Evolutionary conservation across 805 yeast genomes (phyloP).

Genomic region (Candida multigemmis): DNA sequence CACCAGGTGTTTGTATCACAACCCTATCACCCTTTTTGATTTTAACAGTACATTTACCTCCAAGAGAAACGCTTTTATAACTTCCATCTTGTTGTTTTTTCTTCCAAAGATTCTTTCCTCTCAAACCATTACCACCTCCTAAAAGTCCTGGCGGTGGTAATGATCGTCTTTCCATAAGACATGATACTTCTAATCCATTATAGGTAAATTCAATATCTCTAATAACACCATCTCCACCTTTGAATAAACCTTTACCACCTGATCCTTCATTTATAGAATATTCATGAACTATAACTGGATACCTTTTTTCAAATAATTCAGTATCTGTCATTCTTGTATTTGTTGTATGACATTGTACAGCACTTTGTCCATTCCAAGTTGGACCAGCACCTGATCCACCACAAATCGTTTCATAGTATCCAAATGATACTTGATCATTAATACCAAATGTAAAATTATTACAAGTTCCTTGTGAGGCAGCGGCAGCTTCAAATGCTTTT

Average conservation of each 20-base stretch:
- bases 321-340: constrained; percentile 90
- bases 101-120: constrained; percentile 47
- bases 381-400: constrained; percentile 95
- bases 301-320: constrained; percentile 80
- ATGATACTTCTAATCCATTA: constrained; percentile 51
- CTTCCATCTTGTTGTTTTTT: constrained; percentile 8
- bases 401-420: constrained; percentile 90
- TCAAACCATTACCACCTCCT: constrained; percentile 71
- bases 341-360: constrained; percentile 92
- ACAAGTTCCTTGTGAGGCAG: constrained; percentile 94
- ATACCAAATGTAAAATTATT: constrained; percentile 90
- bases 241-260: constrained; percentile 69
- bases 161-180: constrained; percentile 78
- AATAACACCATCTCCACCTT: constrained; percentile 81
- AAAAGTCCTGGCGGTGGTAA: constrained; percentile 77
- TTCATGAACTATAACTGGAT: constrained; percentile 71
- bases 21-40: constrained; percentile 31
- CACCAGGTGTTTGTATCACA: constrained; percentile 33
- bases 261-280: constrained; percentile 63
- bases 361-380: constrained; percentile 77
- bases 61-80: constrained; percentile 15
- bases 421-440: constrained; percentile 67
- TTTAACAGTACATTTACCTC: constrained; percentile 24
- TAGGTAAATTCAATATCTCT: constrained; percentile 71
- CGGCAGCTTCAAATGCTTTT: constrained; percentile 81